phyloP scores from a whole-genome alignment of 306 rosid species.

The Castanopsis chinensis region DNA sequence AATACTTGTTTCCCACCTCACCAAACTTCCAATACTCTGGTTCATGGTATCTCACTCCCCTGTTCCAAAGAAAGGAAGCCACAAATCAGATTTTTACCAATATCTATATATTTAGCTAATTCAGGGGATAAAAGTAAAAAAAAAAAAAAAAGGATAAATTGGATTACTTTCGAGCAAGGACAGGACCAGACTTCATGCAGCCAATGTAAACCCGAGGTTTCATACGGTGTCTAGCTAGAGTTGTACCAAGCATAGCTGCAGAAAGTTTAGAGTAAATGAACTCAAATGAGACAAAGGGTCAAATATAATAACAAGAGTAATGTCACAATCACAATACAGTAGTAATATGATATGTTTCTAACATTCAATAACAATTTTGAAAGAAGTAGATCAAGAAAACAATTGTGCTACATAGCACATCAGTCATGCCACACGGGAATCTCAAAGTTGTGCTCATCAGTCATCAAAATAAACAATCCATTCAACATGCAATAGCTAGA shows the following conservation, averaged over 20 bases:
- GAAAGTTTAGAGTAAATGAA: slow-evolving; percentile 12
- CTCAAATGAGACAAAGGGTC: slow-evolving; percentile 9
- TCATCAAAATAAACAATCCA: not conserved
- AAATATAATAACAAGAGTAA: not conserved
- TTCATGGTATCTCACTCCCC: slow-evolving; percentile 91
- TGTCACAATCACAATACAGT: not conserved
- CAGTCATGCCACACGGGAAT: not conserved
- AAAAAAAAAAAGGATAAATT: not conserved
- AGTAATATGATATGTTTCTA: not conserved
- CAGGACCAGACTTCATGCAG: slow-evolving; percentile 98
- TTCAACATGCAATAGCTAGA: not conserved
- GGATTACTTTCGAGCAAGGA: slow-evolving; percentile 77
- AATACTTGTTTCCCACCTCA: slow-evolving; percentile 78
- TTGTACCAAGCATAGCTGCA: slow-evolving; percentile 68
- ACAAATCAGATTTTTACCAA: slow-evolving; percentile 14
- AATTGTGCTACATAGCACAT: not conserved
- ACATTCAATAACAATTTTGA: not conserved
- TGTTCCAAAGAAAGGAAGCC: slow-evolving; percentile 27
- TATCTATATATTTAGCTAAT: not conserved
- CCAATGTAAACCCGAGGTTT: slow-evolving; percentile 81
- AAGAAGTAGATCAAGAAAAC: not conserved
- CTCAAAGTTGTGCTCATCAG: not conserved
- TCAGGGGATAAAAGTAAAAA: not conserved
- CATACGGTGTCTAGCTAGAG: slow-evolving; percentile 49
- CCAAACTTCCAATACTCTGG: slow-evolving; percentile 97